Evolutionary conservation across 345 rosid genomes (phyloP), one percentile per base, ranked within the genome.

Genomic region (Isatis tinctoria): DNA sequence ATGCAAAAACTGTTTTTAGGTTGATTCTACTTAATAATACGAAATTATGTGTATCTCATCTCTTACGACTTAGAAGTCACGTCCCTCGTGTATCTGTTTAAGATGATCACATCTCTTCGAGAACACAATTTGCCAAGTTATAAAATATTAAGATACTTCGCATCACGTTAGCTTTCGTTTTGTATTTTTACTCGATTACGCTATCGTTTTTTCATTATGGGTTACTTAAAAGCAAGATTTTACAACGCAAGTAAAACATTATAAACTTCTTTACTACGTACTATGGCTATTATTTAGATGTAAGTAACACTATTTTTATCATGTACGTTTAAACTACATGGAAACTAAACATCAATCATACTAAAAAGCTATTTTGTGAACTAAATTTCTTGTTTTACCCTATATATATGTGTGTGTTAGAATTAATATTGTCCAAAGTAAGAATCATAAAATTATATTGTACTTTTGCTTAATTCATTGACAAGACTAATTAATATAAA

Each of bases 221-320:
- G 69, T 72, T 17, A 28, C 75, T 72, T 61, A 49, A 72, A 39
- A 39, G 75, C 69, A 61, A 72, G 10, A 36, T 24, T 71, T 35
- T 10, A 39, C 61, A 71, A 22, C 45, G 35, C 8, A 13, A 44
- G 4, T 3, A 36, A 49, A 6, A 3, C 2, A 10, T 53, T 14
- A 4, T 30, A 32, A 8, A n/a, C 62, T 40, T 68, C 10, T 8
- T 16, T 39, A 53, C 59, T 43, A 33, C 26, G 36, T 57, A 17
- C 18, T 33, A 32, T 57, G 24, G 37, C 8, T 8, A 44, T 44
- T 9, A 47, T 47, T 44, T 16, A 44, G 16, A 3, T 16, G 22
- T 44, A 16, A 16, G 8, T 22, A 10, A 51, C 30, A 10, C 2
- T 51, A 11, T 22, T 51, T 51, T 9, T 20, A 20, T 6, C 1